These are phyloP conservation scores for Cyberlindnera subsufficiens DNA, from an alignment of 805 yeast genomes.

Conservation along the genomic window DNA sequence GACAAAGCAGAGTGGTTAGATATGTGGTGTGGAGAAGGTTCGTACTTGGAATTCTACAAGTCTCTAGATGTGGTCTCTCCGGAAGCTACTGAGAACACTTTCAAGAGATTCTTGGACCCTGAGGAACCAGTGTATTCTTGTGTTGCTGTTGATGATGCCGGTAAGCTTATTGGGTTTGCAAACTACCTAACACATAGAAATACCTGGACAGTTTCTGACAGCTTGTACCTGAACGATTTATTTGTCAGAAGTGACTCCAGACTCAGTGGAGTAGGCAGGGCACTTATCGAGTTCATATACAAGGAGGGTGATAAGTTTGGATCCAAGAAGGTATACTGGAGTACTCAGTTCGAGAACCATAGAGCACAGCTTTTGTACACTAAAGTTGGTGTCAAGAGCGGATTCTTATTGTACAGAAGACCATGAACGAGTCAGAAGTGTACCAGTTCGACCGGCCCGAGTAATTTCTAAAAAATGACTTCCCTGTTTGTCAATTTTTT, in stretches of 20 bases:
- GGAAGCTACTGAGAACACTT: background rate
- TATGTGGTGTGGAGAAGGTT: constrained; percentile 2
- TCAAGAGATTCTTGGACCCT: constrained; percentile 2
- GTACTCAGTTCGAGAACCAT: constrained; percentile 2
- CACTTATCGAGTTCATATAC: constrained; percentile 1
- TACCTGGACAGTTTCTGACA: constrained; percentile 1
- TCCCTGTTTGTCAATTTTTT: too few species aligned
- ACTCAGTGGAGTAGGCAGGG: constrained; percentile 1
- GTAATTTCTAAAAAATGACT: too few species aligned
- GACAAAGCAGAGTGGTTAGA: constrained; percentile 2
- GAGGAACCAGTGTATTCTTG: constrained; percentile 1
- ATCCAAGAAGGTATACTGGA: constrained; percentile 1
- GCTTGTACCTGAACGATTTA: constrained; percentile 1
- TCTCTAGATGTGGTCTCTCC: background rate
- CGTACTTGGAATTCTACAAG: constrained; percentile 1
- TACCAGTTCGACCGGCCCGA: too few species aligned
- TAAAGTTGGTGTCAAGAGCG: constrained; percentile 2
- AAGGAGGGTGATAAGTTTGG: constrained; percentile 1
- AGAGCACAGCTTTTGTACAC: constrained; percentile 2
- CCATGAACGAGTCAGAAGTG: background rate
- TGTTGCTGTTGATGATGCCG: constrained; percentile 1
- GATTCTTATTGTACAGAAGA: constrained; percentile 1
- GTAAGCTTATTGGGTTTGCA: constrained; percentile 2
- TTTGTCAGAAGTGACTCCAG: constrained; percentile 3
- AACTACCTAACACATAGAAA: constrained; percentile 2